Conservation (phyloP, 495 filamentous ascomycete genomes). For the Aspergillus hancockii region DNA sequence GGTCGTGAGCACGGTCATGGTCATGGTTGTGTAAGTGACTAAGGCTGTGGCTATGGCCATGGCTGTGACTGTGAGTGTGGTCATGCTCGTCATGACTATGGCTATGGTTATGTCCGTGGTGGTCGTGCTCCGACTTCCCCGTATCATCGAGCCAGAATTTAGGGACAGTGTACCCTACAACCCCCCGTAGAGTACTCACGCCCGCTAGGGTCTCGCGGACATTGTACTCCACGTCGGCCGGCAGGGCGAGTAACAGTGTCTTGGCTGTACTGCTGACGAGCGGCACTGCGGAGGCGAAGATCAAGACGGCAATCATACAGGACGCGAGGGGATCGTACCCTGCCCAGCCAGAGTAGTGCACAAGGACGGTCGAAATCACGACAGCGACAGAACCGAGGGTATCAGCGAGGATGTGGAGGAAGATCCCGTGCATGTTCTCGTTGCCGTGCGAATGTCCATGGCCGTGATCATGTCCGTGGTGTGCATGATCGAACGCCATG, state of each 20-base stretch:
- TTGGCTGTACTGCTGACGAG: slow-evolving; percentile 83
- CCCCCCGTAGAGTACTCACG: slow-evolving; percentile 78
- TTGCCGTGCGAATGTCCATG: slow-evolving; percentile 77
- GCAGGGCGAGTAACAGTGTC: slow-evolving; percentile 78
- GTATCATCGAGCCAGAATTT: slow-evolving; percentile 94
- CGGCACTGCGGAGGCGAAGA: slow-evolving; percentile 84
- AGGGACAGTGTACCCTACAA: slow-evolving; percentile 81
- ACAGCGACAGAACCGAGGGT: slow-evolving; percentile 93
- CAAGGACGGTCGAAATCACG: slow-evolving; percentile 85
- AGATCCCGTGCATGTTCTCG: slow-evolving; percentile 99
- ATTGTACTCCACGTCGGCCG: slow-evolving; percentile 83
- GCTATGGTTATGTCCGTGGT: slow-evolving; percentile 12
- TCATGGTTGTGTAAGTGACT: slow-evolving; percentile 17
- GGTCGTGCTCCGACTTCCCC: slow-evolving; percentile 21
- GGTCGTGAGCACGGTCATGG: slow-evolving; percentile 29
- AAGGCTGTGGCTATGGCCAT: slow-evolving; percentile 25
- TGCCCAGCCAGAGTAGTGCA: slow-evolving; percentile 82
- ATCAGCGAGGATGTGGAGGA: slow-evolving; percentile 92
- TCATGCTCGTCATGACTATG: slow-evolving; percentile 20
- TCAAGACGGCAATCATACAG: slow-evolving; percentile 88
- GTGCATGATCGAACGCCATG: slow-evolving; percentile 76
- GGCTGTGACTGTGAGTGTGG: slow-evolving; percentile 18
- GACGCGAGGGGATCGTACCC: slow-evolving; percentile 97
- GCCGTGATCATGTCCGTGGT: slow-evolving; percentile 62
- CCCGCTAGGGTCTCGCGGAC: slow-evolving; percentile 83